Percentiles rank a stretch among this genome's conserved stretches.
Conservation (phyloP, 306 rosid species). For the Vigna unguiculata region DNA sequence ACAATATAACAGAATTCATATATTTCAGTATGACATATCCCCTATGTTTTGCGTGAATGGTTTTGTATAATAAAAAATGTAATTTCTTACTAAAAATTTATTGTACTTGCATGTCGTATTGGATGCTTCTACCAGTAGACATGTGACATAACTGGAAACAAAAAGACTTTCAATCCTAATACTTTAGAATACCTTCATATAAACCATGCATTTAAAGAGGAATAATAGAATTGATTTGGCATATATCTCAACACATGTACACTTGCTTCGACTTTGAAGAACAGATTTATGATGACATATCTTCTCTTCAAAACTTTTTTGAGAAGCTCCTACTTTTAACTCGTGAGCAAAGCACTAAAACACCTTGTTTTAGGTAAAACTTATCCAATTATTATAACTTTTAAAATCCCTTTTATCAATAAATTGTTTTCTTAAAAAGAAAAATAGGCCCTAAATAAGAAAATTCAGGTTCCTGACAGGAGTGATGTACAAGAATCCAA, state of each 20-base stretch:
- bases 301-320: neutral
- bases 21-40: neutral
- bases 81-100: neutral
- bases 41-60: neutral
- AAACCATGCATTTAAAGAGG: neutral
- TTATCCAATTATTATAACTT: neutral
- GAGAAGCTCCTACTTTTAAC: neutral
- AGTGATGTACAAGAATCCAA: neutral
- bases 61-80: neutral
- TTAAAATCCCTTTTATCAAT: too few relatives aligned
- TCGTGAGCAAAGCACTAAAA: neutral
- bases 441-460: neutral
- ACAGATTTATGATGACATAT: neutral
- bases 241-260: neutral
- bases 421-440: neutral
- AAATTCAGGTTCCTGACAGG: neutral
- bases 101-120: neutral
- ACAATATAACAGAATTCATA: conserved; percentile 12
- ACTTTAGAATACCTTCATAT: neutral
- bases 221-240: neutral
- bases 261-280: neutral
- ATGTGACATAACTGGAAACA: neutral
- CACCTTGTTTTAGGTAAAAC: neutral
- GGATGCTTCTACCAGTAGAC: neutral
- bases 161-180: neutral